Conservation (phyloP, 345 rosid species). For the Acer yangbiense region DNA sequence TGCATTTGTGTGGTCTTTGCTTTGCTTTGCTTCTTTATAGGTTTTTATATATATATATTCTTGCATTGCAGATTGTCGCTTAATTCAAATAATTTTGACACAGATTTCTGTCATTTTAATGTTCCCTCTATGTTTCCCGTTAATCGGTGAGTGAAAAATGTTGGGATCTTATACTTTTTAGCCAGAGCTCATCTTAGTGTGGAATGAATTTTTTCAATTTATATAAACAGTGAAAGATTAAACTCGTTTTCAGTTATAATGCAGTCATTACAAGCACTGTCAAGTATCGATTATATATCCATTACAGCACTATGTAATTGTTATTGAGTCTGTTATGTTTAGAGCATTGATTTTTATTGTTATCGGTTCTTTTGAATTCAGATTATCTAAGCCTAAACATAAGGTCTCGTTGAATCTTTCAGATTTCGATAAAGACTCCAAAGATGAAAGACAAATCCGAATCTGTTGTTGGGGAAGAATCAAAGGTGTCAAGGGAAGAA, state of each 20-base stretch:
- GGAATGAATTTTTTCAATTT: background rate
- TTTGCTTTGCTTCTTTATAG: background rate
- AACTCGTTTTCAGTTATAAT: background rate
- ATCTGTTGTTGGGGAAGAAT: slow-evolving; percentile 29
- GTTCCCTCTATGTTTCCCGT: background rate
- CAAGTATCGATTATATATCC: background rate
- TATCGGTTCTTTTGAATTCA: slow-evolving; percentile 5
- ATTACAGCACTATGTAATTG: background rate
- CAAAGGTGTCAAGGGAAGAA: slow-evolving; percentile 56
- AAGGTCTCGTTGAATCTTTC: slow-evolving; percentile 23
- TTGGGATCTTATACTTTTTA: background rate
- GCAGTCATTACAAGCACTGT: background rate
- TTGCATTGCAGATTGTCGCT: background rate
- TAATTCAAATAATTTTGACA: background rate
- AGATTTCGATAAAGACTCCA: background rate
- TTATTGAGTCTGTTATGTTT: background rate
- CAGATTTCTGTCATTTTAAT: background rate
- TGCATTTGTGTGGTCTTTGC: too few relatives aligned
- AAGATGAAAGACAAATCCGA: slow-evolving; percentile 39
- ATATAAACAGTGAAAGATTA: too few relatives aligned
- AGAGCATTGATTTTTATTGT: background rate
- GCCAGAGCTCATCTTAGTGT: background rate
- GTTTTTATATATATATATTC: background rate
- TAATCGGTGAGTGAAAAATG: background rate
- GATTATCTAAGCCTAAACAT: slow-evolving; percentile 24